Evolutionary conservation across 1,284 basidiomycete species (phyloP), one percentile per base, ranked within the genome.

Genomic region (Ceratorhiza oryzae-sativae): DNA sequence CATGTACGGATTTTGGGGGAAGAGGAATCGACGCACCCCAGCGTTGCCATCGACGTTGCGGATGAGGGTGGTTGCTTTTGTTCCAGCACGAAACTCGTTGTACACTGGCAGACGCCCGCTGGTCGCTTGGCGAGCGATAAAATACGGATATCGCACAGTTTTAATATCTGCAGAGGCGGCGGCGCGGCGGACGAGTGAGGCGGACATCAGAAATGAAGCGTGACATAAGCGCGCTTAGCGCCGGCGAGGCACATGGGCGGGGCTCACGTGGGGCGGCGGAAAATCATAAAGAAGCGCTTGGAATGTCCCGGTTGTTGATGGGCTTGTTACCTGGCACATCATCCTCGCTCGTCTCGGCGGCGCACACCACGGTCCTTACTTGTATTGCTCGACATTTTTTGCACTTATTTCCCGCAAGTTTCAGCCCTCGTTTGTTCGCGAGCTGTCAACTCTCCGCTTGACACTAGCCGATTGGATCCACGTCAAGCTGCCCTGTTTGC

Each of bases 61-160:
- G 23, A 68, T 56, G 63, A 68, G 49, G 12, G 63, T 68, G 39
- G 63, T 68, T 18, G 63, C 63, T 30, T 67, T 67, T 18, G 51
- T 68, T 27, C 63, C 63, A 18, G 63, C 63, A 13, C 63, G 63
- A 41, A 68, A 68, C n/a, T 68, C 51, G 51, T 68, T 68, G 39
- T 68, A 68, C 1, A 68, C 51, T 10, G 63, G 63, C 9, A 68
- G 23, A 15, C 63, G 63, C 10, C 51, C 51, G n/a, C 63, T 68
- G 1, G 51, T 56, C n/a, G 63, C 3, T 12, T 56, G 63, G 18
- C 63, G 63, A 30, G 63, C 39, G 27, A 68, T 27, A 45, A 42
- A 68, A 27, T 68, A 68, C 2, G 63, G 63, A 45, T 68, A 68
- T 45, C 27, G 49, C 12, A 68, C 63, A 23, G 51, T 68, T 30